Percentiles rank a stretch among this genome's conserved stretches.
Conservation (phyloP, 139 green algal species). For the Trebouxia sp. region DNA sequence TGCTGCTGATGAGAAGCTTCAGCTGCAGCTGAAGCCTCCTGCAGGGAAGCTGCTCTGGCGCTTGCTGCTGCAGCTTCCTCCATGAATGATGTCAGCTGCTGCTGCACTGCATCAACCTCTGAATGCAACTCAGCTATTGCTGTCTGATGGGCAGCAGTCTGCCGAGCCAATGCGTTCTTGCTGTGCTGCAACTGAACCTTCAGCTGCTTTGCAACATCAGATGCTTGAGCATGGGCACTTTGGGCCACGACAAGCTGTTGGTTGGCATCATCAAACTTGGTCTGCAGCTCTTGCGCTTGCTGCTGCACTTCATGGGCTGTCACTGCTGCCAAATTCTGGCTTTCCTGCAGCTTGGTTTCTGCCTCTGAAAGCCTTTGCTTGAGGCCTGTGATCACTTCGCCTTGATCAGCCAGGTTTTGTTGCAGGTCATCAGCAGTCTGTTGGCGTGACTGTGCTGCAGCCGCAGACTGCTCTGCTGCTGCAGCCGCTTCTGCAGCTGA, state of each 20-base stretch:
- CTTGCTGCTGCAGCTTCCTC: neutral
- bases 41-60: neutral
- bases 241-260: neutral
- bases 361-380: neutral
- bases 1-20: neutral
- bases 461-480: neutral
- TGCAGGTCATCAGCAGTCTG: neutral
- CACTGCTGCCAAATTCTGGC: neutral
- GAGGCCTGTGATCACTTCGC: neutral
- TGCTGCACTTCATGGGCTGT: neutral
- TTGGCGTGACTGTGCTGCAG: neutral
- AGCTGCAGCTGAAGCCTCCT: neutral
- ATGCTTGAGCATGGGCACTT: neutral
- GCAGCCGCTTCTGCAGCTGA: neutral
- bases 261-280: neutral
- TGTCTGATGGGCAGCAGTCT: neutral
- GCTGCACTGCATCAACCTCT: neutral
- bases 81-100: neutral
- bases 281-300: neutral
- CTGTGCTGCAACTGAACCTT: neutral
- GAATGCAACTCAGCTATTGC: neutral
- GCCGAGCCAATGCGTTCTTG: neutral
- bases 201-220: neutral
- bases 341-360: neutral
- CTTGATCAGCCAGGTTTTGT: neutral